Conservation (phyloP, 768 basidiomycete genomes). For the Boletus reticulatus region DNA sequence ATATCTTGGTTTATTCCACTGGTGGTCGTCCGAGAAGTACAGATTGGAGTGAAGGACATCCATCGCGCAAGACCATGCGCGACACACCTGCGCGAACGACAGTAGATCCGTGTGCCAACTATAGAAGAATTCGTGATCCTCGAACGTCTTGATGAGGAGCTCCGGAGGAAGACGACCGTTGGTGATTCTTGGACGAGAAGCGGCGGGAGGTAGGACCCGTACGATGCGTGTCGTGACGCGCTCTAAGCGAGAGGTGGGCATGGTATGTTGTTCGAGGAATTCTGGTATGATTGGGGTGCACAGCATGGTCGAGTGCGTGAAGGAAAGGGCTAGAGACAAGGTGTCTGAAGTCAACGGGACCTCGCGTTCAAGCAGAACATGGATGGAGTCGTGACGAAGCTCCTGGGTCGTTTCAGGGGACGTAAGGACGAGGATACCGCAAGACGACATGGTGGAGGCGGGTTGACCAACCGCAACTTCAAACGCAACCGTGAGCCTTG, state of each 20-base stretch:
- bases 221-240: conserved; percentile 20
- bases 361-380: conserved; percentile 15
- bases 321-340: conserved; percentile 18
- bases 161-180: conserved; percentile 18
- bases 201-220: conserved; percentile 12
- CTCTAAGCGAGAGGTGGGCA: conserved; percentile 14
- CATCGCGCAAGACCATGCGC: conserved; percentile 25
- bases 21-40: conserved; percentile 16
- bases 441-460: conserved; percentile 1
- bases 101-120: conserved; percentile 23
- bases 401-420: conserved; percentile 6
- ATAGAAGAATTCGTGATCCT: conserved; percentile 13
- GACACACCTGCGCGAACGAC: conserved; percentile 26
- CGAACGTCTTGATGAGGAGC: conserved; percentile 20
- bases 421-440: conserved; percentile 14
- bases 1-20: neutral
- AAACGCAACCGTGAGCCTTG: conserved; percentile 19
- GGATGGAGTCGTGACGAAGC: conserved; percentile 1
- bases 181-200: neutral
- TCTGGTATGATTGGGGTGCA: conserved; percentile 5
- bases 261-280: neutral
- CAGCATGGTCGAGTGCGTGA: conserved; percentile 22
- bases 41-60: conserved; percentile 13
- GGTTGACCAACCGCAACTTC: conserved; percentile 13
- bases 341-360: conserved; percentile 13